phyloP scores from a whole-genome alignment of 495 filamentous ascomycete species.

The Elasticomyces elasticus region DNA sequence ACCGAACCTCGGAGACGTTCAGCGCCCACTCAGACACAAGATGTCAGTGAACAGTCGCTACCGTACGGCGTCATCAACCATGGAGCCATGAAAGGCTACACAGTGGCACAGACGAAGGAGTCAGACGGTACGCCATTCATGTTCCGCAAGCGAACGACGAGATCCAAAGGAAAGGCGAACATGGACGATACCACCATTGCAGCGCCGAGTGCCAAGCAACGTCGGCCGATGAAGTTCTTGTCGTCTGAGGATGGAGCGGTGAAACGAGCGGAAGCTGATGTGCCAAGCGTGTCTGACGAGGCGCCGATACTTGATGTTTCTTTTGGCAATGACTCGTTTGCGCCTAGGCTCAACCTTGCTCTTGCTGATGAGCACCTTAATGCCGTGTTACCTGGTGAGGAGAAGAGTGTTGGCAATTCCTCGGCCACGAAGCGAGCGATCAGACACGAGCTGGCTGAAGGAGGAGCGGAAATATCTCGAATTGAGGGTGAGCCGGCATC shows the following conservation, averaged over 20 bases:
- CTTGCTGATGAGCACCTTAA: constrained; percentile 15
- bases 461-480: constrained; percentile 2
- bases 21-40: not conserved
- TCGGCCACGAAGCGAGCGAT: constrained; percentile 7
- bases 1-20: not conserved
- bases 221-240: not conserved
- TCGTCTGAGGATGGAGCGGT: not conserved
- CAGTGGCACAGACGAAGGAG: not conserved
- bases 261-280: not conserved
- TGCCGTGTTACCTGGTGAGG: constrained; percentile 1
- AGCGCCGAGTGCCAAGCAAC: not conserved
- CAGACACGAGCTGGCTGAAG: not conserved
- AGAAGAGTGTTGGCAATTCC: not conserved
- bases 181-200: not conserved
- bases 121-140: constrained; percentile 12
- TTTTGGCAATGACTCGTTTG: constrained; percentile 13
- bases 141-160: constrained; percentile 9
- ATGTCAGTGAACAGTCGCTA: not conserved
- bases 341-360: constrained; percentile 6
- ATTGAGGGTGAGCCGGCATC: constrained; percentile 3
- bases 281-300: not conserved
- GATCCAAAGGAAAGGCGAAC: not conserved
- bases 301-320: constrained; percentile 14
- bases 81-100: not conserved
- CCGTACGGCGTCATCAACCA: not conserved